A percentile compares a stretch with the other conserved stretches of the same genome.
phyloP scores from a whole-genome alignment of 2,329 filamentous ascomycete species.

The Cadophora gregata region DNA sequence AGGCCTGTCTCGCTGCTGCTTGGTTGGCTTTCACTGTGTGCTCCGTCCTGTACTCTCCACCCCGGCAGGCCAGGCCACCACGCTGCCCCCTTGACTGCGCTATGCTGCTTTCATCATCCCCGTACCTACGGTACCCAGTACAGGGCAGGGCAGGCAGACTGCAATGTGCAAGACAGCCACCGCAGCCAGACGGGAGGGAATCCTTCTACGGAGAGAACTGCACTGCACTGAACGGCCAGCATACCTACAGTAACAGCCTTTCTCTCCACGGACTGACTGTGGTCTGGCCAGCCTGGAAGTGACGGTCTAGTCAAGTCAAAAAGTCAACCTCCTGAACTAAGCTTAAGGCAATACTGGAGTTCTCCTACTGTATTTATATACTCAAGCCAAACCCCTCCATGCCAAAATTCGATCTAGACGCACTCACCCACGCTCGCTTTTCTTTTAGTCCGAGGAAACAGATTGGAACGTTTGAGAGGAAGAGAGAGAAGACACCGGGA shows the following conservation, averaged over 20 bases:
- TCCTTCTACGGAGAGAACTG: background rate
- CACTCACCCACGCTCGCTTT: background rate
- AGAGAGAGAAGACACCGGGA: background rate
- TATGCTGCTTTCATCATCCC: slow-evolving; percentile 14
- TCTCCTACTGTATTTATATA: background rate
- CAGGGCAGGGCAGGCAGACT: background rate
- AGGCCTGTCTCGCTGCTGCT: background rate
- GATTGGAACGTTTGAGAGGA: background rate
- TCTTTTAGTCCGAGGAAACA: background rate
- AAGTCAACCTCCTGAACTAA: background rate
- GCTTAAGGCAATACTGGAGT: background rate
- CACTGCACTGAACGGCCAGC: background rate
- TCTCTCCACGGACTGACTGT: background rate
- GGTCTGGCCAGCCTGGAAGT: background rate
- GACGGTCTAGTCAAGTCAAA: background rate
- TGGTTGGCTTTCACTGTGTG: background rate
- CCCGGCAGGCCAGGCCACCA: background rate
- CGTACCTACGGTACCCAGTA: background rate
- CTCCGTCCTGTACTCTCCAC: background rate
- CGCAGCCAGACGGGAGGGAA: background rate
- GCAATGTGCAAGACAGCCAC: background rate
- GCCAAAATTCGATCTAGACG: background rate
- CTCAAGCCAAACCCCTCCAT: background rate
- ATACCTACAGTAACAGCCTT: background rate
- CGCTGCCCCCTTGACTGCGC: background rate